phyloP scores from a whole-genome alignment of 2,329 filamentous ascomycete species.

The Talaromyces funiculosus region DNA sequence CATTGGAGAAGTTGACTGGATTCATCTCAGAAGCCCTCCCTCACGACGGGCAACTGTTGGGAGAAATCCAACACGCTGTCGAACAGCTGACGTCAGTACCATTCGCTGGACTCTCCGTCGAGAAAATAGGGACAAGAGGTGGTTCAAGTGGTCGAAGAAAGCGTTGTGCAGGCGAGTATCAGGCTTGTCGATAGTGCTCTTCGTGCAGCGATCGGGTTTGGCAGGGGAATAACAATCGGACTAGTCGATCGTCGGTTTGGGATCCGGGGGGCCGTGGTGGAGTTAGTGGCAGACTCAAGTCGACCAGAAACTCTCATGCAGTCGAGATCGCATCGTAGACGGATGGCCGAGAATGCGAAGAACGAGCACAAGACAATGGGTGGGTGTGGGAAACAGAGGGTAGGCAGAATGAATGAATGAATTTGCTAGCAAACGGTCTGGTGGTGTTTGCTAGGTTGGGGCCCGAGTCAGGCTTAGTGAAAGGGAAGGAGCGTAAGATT shows the following conservation, averaged over 20 bases:
- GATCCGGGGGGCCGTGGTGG: slow-evolving; percentile 3
- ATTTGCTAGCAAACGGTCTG: neutral
- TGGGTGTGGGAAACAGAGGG: slow-evolving; percentile 7
- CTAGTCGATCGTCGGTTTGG: slow-evolving; percentile 8
- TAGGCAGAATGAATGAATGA: neutral
- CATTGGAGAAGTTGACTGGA: slow-evolving; percentile 36
- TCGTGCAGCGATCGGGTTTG: slow-evolving; percentile 16
- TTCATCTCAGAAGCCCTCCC: slow-evolving; percentile 37
- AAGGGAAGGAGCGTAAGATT: neutral
- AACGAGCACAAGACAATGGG: neutral
- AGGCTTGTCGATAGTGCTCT: neutral
- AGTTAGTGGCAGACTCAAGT: neutral
- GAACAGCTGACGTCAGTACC: slow-evolving; percentile 25
- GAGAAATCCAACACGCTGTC: slow-evolving; percentile 30
- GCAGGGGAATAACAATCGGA: neutral
- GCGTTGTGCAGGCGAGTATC: slow-evolving; percentile 1
- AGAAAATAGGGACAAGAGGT: neutral
- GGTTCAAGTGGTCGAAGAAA: slow-evolving; percentile 13
- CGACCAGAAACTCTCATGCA: slow-evolving; percentile 1
- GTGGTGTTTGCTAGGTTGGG: slow-evolving; percentile 5
- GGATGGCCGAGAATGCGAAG: slow-evolving; percentile 18
- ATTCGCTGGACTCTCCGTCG: slow-evolving; percentile 26
- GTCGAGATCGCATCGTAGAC: slow-evolving; percentile 16
- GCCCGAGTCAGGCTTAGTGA: slow-evolving; percentile 11
- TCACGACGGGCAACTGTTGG: slow-evolving; percentile 32